Conservation (phyloP, 768 basidiomycete species). For the Trametes meyenii region DNA sequence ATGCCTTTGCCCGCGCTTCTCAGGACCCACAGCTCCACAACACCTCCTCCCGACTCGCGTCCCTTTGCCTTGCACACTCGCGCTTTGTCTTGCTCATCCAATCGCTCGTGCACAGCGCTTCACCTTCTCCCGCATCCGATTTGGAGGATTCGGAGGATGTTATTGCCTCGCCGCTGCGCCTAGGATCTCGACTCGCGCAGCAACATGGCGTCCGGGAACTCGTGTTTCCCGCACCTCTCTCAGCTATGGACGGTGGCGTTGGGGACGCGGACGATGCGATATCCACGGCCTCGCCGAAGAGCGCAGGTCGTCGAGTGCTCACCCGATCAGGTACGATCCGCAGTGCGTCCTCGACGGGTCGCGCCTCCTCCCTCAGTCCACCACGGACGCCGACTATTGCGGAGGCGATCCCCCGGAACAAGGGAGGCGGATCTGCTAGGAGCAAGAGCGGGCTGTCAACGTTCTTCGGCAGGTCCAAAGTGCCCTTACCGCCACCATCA, state of each 20-base stretch:
- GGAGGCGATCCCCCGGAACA: slow-evolving; percentile 17
- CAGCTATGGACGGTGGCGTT: slow-evolving; percentile 38
- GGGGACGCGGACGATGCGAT: slow-evolving; percentile 1
- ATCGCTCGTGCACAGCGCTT: slow-evolving; percentile 67
- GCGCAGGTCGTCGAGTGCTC: slow-evolving; percentile 5
- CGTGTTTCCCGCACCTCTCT: slow-evolving; percentile 75
- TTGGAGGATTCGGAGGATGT: slow-evolving; percentile 45
- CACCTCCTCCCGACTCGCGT: slow-evolving; percentile 45
- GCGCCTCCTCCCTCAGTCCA: slow-evolving; percentile 18
- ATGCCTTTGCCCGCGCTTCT: slow-evolving; percentile 32
- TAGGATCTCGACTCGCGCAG: slow-evolving; percentile 30
- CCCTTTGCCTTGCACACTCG: slow-evolving; percentile 65
- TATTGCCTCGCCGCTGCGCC: slow-evolving; percentile 20
- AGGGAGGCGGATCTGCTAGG: not conserved
- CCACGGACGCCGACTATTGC: slow-evolving; percentile 6
- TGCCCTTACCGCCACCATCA: slow-evolving; percentile 48
- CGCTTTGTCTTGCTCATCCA: slow-evolving; percentile 76
- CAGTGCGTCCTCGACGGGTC: slow-evolving; percentile 6
- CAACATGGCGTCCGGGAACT: slow-evolving; percentile 52
- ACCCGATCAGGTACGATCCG: slow-evolving; percentile 16
- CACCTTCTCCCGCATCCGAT: slow-evolving; percentile 43
- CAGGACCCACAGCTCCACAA: slow-evolving; percentile 32
- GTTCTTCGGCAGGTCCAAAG: slow-evolving; percentile 41
- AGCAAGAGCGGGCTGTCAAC: slow-evolving; percentile 30
- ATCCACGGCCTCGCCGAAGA: slow-evolving; percentile 1